Evolutionary conservation across 805 yeast genomes (phyloP).

Genomic region (Myxozyma nipponensis): DNA sequence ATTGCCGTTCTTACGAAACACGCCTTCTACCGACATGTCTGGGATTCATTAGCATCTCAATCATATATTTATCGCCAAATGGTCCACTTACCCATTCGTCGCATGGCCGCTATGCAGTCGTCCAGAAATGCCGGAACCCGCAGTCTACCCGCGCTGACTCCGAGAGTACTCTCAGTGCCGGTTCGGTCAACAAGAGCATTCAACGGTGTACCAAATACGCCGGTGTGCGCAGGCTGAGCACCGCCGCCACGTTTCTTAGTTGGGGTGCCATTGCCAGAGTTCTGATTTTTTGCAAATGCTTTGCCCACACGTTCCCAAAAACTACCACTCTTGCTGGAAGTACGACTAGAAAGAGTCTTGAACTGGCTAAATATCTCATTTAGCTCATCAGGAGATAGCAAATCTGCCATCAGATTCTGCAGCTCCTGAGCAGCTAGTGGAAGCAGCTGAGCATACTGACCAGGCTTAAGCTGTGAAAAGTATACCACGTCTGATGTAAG

Average conservation of each 20-base stretch:
- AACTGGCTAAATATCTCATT: constrained; percentile 34
- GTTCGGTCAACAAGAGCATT: constrained; percentile 59
- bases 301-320: constrained; percentile 49
- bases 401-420: constrained; percentile 36
- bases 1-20: constrained; percentile 94
- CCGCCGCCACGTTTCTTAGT: background rate
- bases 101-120: constrained; percentile 75
- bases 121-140: constrained; percentile 83
- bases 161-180: constrained; percentile 81
- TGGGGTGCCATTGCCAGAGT: background rate
- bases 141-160: constrained; percentile 75
- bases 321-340: constrained; percentile 38
- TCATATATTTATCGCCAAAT: too few species aligned
- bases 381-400: constrained; percentile 40
- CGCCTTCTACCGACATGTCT: constrained; percentile 83
- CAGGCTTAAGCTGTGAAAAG: constrained; percentile 43
- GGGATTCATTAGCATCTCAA: background rate
- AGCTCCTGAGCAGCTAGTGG: constrained; percentile 53
- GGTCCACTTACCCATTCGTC: constrained; percentile 84
- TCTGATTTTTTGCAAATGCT: constrained; percentile 35
- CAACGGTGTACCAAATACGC: constrained; percentile 77
- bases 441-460: constrained; percentile 56
- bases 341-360: background rate
- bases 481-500: constrained; percentile 10
- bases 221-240: constrained; percentile 19